Evolutionary conservation across 306 rosid genomes (phyloP), one percentile per base, ranked within the genome.

Genomic region (Crotalaria pallida): DNA sequence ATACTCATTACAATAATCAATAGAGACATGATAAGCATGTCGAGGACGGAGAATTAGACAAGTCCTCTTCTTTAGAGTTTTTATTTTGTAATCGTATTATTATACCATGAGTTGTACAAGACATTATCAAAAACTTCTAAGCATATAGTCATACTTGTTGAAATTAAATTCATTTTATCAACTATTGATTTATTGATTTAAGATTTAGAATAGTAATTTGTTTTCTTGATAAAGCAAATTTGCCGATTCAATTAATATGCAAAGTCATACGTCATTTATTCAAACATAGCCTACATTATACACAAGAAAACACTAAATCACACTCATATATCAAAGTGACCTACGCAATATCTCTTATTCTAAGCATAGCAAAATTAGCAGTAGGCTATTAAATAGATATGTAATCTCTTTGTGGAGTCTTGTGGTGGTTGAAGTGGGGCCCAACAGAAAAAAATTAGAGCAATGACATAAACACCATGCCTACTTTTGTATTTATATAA

Each of bases 361-460:
- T 31, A 31, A 31, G 36, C 36, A 2, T 31, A 8, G 2, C 36
- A 31, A 5, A 31, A 31, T 2, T 27, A 27, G 3, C 5, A 27
- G 3, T 27, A 3, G 33, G 33, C 5, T 27, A 33, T 33, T 5
- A 7, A 33, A 33, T 66, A 66, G 1, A 17, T 5, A 70, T 15
- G 33, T 16, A 26, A 10, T 34, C 45, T 57, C 10, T 44, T 1
- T 2, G 61, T 31, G 67, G 69, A 44, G 26, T 10, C 38, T 12
- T 0, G 21, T 0, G 31, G 76, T 11, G 1, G 72, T 62, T 70
- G 81, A 57, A 58, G 66, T 21, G 29, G 72, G 80, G 24, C 53
- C 15, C 19, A 21, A 3, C 13, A 3, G 12, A 31, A 31, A 31
- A 27, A 5, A 31, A 31, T 31, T 4, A 31, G 36, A 2, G 8